A percentile compares a stretch with the other conserved stretches of the same genome.
Conservation (phyloP, 306 rosid genomes). For the Ormosia emarginata region DNA sequence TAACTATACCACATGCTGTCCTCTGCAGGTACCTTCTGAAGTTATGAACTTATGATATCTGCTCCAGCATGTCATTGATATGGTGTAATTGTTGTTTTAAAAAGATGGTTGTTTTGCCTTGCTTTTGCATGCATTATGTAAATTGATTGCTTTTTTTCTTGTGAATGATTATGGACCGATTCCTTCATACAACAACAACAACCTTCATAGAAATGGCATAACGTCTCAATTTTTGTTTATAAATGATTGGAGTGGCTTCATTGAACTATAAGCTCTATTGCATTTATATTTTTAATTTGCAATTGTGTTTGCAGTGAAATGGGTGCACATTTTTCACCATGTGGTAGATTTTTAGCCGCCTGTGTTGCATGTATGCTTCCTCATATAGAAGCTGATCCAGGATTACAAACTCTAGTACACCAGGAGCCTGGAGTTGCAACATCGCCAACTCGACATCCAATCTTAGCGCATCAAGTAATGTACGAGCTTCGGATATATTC, state of each 20-base stretch:
- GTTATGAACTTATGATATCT: background rate
- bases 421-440: slow-evolving; percentile 60
- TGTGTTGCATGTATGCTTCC: slow-evolving; percentile 52
- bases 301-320: slow-evolving; percentile 45
- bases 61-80: background rate
- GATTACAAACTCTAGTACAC: slow-evolving; percentile 46
- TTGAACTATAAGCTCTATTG: background rate
- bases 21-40: slow-evolving; percentile 77
- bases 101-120: background rate
- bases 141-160: background rate
- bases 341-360: slow-evolving; percentile 51
- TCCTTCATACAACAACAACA: background rate
- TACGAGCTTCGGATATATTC: slow-evolving; percentile 75
- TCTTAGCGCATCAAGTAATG: slow-evolving; percentile 71
- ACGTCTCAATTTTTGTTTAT: background rate
- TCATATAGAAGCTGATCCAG: slow-evolving; percentile 54
- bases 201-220: background rate
- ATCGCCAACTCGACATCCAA: slow-evolving; percentile 77
- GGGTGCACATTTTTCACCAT: slow-evolving; percentile 54
- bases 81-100: background rate
- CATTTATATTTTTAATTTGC: slow-evolving; percentile 9
- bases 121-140: background rate
- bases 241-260: background rate
- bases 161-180: background rate
- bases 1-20: slow-evolving; percentile 84